Evolutionary conservation across 768 basidiomycete genomes (phyloP).

Genomic region (Imleria badia): DNA sequence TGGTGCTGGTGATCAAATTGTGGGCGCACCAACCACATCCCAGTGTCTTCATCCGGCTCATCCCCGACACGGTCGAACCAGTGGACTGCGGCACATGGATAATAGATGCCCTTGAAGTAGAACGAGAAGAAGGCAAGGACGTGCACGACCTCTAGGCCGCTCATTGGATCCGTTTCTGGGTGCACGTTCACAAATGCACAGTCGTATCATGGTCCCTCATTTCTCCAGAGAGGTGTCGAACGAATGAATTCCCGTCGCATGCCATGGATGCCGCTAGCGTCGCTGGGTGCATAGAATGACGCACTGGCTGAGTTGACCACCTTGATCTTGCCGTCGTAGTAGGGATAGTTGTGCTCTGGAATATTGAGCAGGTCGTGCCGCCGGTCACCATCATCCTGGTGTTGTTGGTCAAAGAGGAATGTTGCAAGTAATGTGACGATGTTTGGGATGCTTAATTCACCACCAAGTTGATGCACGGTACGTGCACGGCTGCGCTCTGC

Average conservation of each 20-base stretch:
- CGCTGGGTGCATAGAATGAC: not conserved
- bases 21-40: slow-evolving; percentile 31
- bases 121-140: slow-evolving; percentile 27
- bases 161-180: slow-evolving; percentile 6
- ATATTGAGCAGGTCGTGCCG: too few relatives aligned
- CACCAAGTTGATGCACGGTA: too few relatives aligned
- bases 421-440: too few relatives aligned
- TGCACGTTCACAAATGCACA: slow-evolving; percentile 14
- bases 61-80: slow-evolving; percentile 23
- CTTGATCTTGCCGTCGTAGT: not conserved
- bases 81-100: slow-evolving; percentile 19
- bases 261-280: not conserved
- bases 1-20: not conserved
- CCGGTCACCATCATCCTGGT: too few relatives aligned
- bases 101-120: not conserved
- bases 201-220: slow-evolving; percentile 10
- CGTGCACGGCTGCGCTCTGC: too few relatives aligned
- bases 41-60: slow-evolving; percentile 22
- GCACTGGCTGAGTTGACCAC: not conserved
- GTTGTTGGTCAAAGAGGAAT: too few relatives aligned
- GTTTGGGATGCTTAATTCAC: too few relatives aligned
- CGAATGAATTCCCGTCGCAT: not conserved
- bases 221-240: not conserved
- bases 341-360: not conserved
- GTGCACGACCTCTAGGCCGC: slow-evolving; percentile 16